Conservation (phyloP, 2,329 filamentous ascomycete genomes). For the Coniochaeta pulveracea region DNA sequence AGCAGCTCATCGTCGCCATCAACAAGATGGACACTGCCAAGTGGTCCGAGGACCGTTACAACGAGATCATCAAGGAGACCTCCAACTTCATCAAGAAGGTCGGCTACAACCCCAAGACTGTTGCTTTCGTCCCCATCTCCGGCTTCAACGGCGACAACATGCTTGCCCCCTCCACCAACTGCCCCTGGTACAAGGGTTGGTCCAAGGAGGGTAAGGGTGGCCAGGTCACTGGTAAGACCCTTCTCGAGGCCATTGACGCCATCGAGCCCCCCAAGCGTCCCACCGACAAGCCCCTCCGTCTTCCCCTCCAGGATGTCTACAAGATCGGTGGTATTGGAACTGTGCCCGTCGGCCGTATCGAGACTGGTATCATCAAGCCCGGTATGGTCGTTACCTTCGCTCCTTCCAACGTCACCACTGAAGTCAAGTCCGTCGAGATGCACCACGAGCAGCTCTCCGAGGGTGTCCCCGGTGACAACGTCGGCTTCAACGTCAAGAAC, state of each 20-base stretch:
- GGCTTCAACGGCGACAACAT: slow-evolving; percentile 99
- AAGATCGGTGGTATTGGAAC: slow-evolving; percentile 99
- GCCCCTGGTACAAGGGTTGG: slow-evolving; percentile 99
- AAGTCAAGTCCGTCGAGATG: slow-evolving; percentile 99
- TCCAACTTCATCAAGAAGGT: slow-evolving; percentile 99
- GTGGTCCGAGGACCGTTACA: slow-evolving; percentile 92
- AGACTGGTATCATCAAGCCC: slow-evolving; percentile 93
- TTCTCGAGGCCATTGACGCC: slow-evolving; percentile 96
- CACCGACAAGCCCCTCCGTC: slow-evolving; percentile 98
- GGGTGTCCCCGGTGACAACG: slow-evolving; percentile 98
- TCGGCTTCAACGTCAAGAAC: slow-evolving; percentile 99
- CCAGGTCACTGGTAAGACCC: slow-evolving; percentile 89
- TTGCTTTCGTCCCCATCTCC: slow-evolving; percentile 99
- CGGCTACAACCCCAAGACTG: slow-evolving; percentile 98
- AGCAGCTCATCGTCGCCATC: slow-evolving; percentile 99
- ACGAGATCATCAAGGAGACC: slow-evolving; percentile 99
- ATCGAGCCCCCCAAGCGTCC: slow-evolving; percentile 90
- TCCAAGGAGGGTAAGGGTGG: slow-evolving; percentile 91
- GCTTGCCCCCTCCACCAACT: slow-evolving; percentile 80
- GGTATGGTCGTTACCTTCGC: slow-evolving; percentile 97
- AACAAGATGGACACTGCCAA: slow-evolving; percentile 99
- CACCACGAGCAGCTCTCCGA: slow-evolving; percentile 97
- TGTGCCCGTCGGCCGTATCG: slow-evolving; percentile 99
- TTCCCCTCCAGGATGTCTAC: slow-evolving; percentile 99
- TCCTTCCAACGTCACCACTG: slow-evolving; percentile 97